Evolutionary conservation across 305 asterid genomes (phyloP).

Genomic region (Rubia occidens): DNA sequence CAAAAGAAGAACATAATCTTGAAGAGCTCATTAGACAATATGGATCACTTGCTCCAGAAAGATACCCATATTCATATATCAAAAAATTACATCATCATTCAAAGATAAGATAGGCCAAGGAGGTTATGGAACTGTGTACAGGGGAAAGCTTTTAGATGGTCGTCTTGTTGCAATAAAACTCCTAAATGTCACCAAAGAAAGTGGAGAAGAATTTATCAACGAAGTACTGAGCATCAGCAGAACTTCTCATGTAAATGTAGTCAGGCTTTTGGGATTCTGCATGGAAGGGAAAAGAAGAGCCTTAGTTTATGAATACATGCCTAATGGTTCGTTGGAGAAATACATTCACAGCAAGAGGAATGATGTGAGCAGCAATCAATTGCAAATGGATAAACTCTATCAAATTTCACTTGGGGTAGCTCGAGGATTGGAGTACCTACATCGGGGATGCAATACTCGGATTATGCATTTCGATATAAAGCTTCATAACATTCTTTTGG

Average conservation of each 20-base stretch:
- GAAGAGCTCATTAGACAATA: background rate
- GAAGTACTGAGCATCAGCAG: background rate
- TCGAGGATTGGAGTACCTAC: slow-evolving; percentile 22
- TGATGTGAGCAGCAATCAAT: background rate
- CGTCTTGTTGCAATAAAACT: slow-evolving; percentile 20
- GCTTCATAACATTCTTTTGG: slow-evolving; percentile 18
- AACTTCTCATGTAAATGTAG: slow-evolving; percentile 1
- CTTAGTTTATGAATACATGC: slow-evolving; percentile 12
- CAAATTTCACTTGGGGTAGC: slow-evolving; percentile 20
- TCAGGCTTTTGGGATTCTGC: background rate
- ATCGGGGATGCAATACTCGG: slow-evolving; percentile 11
- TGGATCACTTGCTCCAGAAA: background rate
- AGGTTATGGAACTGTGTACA: slow-evolving; percentile 20
- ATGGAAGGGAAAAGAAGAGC: background rate
- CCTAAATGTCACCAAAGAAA: slow-evolving; percentile 1
- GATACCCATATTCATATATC: slow-evolving; percentile 14
- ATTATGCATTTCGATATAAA: background rate
- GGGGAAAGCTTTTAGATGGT: slow-evolving; percentile 16
- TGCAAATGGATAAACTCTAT: slow-evolving; percentile 14
- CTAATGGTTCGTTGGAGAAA: slow-evolving; percentile 22
- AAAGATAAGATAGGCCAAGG: slow-evolving; percentile 17
- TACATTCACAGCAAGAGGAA: slow-evolving; percentile 7
- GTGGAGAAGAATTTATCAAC: background rate
- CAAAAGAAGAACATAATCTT: background rate
- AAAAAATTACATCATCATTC: slow-evolving; percentile 18